phyloP scores from a whole-genome alignment of 768 basidiomycete genomes.

The Postia placenta region DNA sequence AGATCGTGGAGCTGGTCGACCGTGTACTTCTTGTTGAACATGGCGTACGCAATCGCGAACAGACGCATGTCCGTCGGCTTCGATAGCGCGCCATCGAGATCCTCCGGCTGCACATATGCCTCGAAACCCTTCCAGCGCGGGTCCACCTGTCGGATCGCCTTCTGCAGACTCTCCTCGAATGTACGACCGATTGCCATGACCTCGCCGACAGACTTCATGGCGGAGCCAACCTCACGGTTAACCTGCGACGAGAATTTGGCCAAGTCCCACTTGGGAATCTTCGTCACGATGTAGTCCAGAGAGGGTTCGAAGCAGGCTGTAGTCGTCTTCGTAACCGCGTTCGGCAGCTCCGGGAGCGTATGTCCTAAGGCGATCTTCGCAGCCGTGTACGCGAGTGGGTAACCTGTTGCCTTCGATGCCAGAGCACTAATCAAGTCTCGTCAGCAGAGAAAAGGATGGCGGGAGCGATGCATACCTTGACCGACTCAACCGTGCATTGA shows the following conservation, averaged over 20 bases:
- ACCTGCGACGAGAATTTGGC: conserved; percentile 94
- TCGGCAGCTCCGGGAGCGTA: conserved; percentile 95
- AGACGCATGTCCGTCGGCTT: conserved; percentile 93
- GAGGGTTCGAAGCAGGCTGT: conserved; percentile 99
- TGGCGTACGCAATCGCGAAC: conserved; percentile 96
- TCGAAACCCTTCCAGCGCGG: conserved; percentile 97
- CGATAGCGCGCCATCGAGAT: conserved; percentile 72
- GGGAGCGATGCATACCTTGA: conserved; percentile 47
- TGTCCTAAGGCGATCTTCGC: conserved; percentile 98
- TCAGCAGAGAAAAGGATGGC: not conserved
- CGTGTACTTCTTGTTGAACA: conserved; percentile 88
- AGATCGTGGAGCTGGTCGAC: conserved; percentile 88
- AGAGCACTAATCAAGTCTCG: conserved; percentile 73
- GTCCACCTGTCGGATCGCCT: conserved; percentile 96
- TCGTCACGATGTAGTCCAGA: conserved; percentile 97
- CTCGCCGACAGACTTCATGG: conserved; percentile 99
- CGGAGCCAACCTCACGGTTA: conserved; percentile 89
- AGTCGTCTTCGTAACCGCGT: conserved; percentile 98
- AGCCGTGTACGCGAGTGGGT: conserved; percentile 97
- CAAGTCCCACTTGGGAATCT: conserved; percentile 99
- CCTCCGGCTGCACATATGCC: conserved; percentile 84
- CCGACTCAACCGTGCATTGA: conserved; percentile 91
- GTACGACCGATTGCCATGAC: conserved; percentile 99
- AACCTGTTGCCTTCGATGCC: conserved; percentile 98
- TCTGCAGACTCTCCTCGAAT: conserved; percentile 97